Base-by-base conservation (phyloP, 1,284 basidiomycete species). In the Heterobasidion irregulare region DNA sequence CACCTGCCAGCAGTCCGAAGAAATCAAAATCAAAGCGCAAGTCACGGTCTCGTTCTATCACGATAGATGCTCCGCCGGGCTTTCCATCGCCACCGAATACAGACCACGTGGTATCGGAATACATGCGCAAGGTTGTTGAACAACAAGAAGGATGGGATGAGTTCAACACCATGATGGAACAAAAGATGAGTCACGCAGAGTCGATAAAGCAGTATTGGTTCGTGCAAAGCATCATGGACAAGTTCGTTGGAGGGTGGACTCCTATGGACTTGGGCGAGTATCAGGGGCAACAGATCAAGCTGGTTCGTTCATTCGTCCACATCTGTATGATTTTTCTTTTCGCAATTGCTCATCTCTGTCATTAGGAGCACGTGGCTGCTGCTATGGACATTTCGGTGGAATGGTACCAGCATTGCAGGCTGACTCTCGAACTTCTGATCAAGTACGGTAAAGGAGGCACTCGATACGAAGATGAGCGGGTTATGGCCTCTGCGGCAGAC, bases 391-490 rank as follows among this genome's bases (percentile, higher is more conserved):
- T 83, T 19, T 71, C 76, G 56, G 47, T 61, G 26, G 62, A 67
- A 38, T 82, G 76, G 72, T 72, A 72, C 2, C 65, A 71, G 13
- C 73, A 75, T 26, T 80, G 79, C 63, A 67, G 70, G 15, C 82
- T 83, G 60, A 80, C 76, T 7, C 65, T 83, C 50, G 56, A 58
- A 8, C 73, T 87, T 36, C 66, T 83, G 47, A 63, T 64, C 18
- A 65, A 78, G 54, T 88, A 88, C 61, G 86, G 86, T 2, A 72
- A 75, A 36, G 67, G 74, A 9, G 84, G 84, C 7, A 66, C 65
- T 33, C 72, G 76, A 48, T 70, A 65, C 53, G 72, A 77, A 63
- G 78, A 86, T 60, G 59, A 71, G 44, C 69, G 73, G 19, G 77
- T 84, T 18, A 62, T 77, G 13, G 73, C 71, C 26, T 75, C 83